These are phyloP conservation scores for Pseudopediastrum boryanum DNA, from an alignment of 139 green algal genomes.

Conservation along the genomic window DNA sequence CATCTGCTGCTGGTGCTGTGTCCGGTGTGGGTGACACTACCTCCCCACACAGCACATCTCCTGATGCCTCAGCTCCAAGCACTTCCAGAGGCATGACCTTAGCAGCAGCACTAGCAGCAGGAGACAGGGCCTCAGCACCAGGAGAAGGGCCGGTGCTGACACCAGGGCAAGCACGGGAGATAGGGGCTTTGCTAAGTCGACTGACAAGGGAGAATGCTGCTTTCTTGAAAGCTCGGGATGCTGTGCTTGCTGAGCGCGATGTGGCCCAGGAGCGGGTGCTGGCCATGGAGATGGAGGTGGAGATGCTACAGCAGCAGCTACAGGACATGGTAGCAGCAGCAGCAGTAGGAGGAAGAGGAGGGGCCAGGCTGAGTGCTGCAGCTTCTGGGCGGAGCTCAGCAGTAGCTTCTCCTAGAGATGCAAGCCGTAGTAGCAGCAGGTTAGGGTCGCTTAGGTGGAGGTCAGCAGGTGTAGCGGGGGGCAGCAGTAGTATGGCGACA, in stretches of 20 bases:
- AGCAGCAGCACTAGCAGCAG: background rate
- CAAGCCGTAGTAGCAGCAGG: too few relatives aligned
- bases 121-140: background rate
- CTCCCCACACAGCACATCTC: too few relatives aligned
- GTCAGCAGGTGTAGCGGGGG: too few relatives aligned
- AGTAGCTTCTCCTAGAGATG: too few relatives aligned
- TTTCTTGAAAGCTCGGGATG: constrained; percentile 20
- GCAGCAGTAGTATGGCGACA: too few relatives aligned
- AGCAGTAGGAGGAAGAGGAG: background rate
- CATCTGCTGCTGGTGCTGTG: background rate
- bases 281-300: constrained; percentile 9
- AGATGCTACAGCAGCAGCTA: constrained; percentile 22
- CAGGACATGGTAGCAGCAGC: background rate
- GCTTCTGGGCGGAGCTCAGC: too few relatives aligned
- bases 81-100: background rate
- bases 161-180: constrained; percentile 20
- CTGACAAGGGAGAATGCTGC: constrained; percentile 28
- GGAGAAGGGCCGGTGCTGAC: constrained; percentile 9
- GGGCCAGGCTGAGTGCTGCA: constrained; percentile 5
- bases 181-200: constrained; percentile 23
- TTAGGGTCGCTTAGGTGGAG: too few relatives aligned
- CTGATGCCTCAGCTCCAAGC: background rate
- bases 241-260: constrained; percentile 1
- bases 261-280: background rate
- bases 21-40: background rate